Conservation (phyloP, 2,329 filamentous ascomycete species). For the Cadophora luteo-olivacea region DNA sequence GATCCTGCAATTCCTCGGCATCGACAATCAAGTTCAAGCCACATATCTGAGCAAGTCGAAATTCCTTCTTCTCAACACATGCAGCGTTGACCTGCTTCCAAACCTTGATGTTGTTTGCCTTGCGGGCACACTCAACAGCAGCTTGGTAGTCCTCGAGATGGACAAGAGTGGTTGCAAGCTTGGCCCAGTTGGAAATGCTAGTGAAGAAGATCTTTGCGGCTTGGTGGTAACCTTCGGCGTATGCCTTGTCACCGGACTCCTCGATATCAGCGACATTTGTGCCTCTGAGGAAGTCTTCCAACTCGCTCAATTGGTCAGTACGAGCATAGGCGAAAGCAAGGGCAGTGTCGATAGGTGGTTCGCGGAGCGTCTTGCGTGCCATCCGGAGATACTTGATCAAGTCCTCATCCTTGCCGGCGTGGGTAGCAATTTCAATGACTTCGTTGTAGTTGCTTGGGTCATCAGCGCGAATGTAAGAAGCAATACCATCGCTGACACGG, state of each 20-base stretch:
- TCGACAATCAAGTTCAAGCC: constrained; percentile 98
- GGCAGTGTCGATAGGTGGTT: constrained; percentile 90
- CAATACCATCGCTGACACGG: constrained; percentile 88
- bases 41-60: constrained; percentile 97
- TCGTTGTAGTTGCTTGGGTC: constrained; percentile 94
- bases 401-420: constrained; percentile 97
- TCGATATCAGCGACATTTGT: constrained; percentile 97
- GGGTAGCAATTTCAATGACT: constrained; percentile 94
- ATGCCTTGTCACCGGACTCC: constrained; percentile 97
- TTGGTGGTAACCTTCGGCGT: constrained; percentile 91
- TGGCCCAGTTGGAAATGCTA: constrained; percentile 99
- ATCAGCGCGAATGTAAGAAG: constrained; percentile 94
- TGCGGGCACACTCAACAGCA: constrained; percentile 95
- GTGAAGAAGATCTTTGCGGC: constrained; percentile 99
- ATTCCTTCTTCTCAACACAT: constrained; percentile 97
- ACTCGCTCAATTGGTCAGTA: constrained; percentile 87
- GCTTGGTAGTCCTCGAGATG: constrained; percentile 97
- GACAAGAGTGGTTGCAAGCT: constrained; percentile 96
- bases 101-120: constrained; percentile 98
- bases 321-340: constrained; percentile 94
- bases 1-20: constrained; percentile 89
- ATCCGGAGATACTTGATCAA: constrained; percentile 96
- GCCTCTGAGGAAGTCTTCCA: constrained; percentile 93
- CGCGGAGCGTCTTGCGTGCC: constrained; percentile 95
- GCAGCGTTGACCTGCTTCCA: constrained; percentile 99